phyloP scores from a whole-genome alignment of 2,329 filamentous ascomycete genomes.

The Coniochaeta prunicola region DNA sequence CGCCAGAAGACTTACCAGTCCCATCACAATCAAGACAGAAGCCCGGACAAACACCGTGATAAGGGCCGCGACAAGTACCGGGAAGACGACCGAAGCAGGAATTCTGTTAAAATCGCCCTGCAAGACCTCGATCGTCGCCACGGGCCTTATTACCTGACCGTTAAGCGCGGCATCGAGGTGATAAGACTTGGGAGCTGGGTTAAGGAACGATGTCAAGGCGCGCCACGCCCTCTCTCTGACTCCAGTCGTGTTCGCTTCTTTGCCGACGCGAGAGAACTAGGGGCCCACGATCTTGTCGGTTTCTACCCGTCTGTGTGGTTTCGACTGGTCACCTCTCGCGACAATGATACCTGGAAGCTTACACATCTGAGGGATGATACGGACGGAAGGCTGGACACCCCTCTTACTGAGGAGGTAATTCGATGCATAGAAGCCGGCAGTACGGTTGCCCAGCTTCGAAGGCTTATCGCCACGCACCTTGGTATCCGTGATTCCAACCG shows the following conservation, averaged over 20 bases:
- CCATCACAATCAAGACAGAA: background rate
- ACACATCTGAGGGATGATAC: slow-evolving; percentile 8
- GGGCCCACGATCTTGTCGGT: background rate
- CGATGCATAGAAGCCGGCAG: slow-evolving; percentile 15
- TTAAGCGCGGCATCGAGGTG: slow-evolving; percentile 3
- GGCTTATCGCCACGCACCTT: slow-evolving; percentile 14
- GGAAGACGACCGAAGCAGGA: background rate
- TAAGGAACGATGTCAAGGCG: background rate
- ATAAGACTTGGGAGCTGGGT: slow-evolving; percentile 8
- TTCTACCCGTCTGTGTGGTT: slow-evolving; percentile 11
- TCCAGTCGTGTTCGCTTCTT: slow-evolving; percentile 6
- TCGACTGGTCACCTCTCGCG: slow-evolving; percentile 6
- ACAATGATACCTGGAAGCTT: slow-evolving; percentile 10
- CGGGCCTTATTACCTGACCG: background rate
- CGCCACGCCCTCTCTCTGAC: background rate
- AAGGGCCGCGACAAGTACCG: background rate
- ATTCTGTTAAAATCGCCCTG: slow-evolving; percentile 7
- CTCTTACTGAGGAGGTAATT: slow-evolving; percentile 6
- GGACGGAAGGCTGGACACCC: slow-evolving; percentile 5
- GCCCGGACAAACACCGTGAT: background rate
- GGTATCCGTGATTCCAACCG: slow-evolving; percentile 17
- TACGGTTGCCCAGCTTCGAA: slow-evolving; percentile 19
- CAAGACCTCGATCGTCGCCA: slow-evolving; percentile 9
- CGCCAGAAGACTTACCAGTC: background rate
- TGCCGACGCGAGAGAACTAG: slow-evolving; percentile 6